Conservation (phyloP, 129 eudicot species). For the Pseudognaphalium luteoalbum region DNA sequence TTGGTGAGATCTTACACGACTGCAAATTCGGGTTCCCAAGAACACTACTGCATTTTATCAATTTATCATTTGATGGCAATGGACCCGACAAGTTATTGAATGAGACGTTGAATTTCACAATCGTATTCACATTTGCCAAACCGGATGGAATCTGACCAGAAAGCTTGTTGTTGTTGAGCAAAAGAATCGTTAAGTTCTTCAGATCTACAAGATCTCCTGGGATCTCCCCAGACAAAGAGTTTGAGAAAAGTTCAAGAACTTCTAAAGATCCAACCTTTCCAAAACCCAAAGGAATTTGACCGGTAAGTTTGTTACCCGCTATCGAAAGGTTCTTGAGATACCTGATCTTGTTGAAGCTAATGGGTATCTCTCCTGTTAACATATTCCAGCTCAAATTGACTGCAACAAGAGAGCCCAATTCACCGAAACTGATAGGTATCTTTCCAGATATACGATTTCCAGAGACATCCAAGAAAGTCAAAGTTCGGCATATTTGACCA, state of each 20-base stretch:
- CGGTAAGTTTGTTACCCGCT: slow-evolving; percentile 55
- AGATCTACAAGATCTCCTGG: slow-evolving; percentile 53
- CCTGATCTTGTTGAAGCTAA: slow-evolving; percentile 51
- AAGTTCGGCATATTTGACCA: slow-evolving; percentile 49
- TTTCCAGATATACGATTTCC: slow-evolving; percentile 49
- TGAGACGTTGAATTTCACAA: slow-evolving; percentile 62
- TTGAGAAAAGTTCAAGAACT: slow-evolving; percentile 64
- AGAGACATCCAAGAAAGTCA: slow-evolving; percentile 53
- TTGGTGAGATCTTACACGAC: slow-evolving; percentile 50
- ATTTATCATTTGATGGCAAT: slow-evolving; percentile 37
- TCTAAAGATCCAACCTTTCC: slow-evolving; percentile 53
- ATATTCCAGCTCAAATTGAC: slow-evolving; percentile 63
- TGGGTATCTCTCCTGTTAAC: slow-evolving; percentile 56
- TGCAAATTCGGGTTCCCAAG: slow-evolving; percentile 66
- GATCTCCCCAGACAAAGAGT: slow-evolving; percentile 63
- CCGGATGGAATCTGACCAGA: slow-evolving; percentile 66
- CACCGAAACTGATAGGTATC: slow-evolving; percentile 55
- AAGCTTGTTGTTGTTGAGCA: slow-evolving; percentile 65
- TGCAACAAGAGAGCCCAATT: slow-evolving; percentile 47
- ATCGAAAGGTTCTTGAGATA: slow-evolving; percentile 53
- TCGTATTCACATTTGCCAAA: slow-evolving; percentile 44
- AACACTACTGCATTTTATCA: slow-evolving; percentile 65
- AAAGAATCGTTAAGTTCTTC: slow-evolving; percentile 49
- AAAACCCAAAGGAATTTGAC: slow-evolving; percentile 54
- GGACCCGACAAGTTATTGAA: slow-evolving; percentile 77